Conservation (phyloP, 148 eudicot genomes). For the Fagopyrum tataricum region DNA sequence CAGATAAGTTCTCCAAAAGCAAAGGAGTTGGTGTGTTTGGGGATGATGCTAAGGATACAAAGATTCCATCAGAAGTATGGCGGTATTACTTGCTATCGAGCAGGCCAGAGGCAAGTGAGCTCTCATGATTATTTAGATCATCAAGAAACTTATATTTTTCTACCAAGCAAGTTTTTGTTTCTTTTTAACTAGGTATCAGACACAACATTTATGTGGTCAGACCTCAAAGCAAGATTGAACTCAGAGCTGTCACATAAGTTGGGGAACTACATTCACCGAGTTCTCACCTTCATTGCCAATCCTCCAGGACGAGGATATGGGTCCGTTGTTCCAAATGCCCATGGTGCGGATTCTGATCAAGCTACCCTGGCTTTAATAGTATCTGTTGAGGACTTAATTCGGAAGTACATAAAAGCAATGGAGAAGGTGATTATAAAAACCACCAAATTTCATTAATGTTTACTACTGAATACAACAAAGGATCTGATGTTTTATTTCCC, state of each 20-base stretch:
- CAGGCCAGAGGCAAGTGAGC: constrained; percentile 68
- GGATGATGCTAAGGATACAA: constrained; percentile 81
- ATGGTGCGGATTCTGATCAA: too few species aligned
- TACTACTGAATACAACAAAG: too few species aligned
- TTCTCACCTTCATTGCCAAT: too few species aligned
- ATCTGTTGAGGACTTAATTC: too few species aligned
- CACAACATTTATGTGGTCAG: constrained; percentile 82
- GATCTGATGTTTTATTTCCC: too few species aligned
- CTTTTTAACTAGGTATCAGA: constrained; percentile 55
- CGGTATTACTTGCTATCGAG: constrained; percentile 83
- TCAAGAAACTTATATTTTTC: neutral
- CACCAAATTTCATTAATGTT: too few species aligned
- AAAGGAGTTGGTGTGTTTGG: constrained; percentile 92
- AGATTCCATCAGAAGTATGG: constrained; percentile 93
- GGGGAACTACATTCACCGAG: constrained; percentile 86
- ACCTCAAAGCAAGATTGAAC: constrained; percentile 85
- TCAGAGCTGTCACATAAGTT: constrained; percentile 72
- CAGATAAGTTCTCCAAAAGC: constrained; percentile 89
- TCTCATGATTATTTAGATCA: neutral
- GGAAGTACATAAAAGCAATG: too few species aligned
- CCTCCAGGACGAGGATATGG: too few species aligned
- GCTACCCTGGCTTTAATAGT: too few species aligned
- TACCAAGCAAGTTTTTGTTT: neutral
- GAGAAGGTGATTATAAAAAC: too few species aligned
- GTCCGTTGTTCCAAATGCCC: too few species aligned